Conservation (phyloP, 164 flowering plant species). For the Dillenia suffruticosa region DNA sequence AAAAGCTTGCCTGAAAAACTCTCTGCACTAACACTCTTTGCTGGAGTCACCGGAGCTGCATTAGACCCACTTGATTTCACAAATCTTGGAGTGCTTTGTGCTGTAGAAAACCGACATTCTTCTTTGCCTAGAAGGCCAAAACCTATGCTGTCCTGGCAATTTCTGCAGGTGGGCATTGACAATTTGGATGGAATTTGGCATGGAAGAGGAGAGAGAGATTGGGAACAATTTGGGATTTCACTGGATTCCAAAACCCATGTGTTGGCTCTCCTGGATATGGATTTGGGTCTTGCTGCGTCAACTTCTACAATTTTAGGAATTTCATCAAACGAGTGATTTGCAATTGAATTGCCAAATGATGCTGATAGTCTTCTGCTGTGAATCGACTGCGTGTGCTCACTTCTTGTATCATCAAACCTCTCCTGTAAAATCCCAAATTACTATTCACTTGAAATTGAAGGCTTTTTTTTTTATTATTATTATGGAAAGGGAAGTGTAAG, state of each 20-base stretch:
- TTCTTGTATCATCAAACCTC: constrained; percentile 56
- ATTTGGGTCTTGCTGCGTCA: constrained; percentile 43
- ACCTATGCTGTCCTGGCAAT: constrained; percentile 18
- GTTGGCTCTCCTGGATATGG: constrained; percentile 37
- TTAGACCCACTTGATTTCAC: constrained; percentile 15
- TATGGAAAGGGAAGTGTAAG: too few species aligned
- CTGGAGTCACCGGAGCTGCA: constrained; percentile 25
- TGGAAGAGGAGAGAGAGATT: constrained; percentile 27
- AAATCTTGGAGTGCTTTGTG: constrained; percentile 54
- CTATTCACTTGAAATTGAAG: too few species aligned
- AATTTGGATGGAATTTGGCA: constrained; percentile 18
- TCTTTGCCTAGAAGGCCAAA: constrained; percentile 37
- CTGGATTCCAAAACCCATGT: constrained; percentile 20
- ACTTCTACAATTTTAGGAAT: constrained; percentile 58
- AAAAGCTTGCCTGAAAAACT: constrained; percentile 15
- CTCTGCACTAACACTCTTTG: constrained; percentile 37
- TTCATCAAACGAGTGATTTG: constrained; percentile 21
- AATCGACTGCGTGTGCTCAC: constrained; percentile 44
- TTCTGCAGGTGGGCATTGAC: constrained; percentile 21
- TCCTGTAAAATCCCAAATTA: constrained; percentile 32
- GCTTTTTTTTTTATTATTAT: too few species aligned
- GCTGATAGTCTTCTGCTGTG: constrained; percentile 72
- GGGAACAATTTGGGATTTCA: constrained; percentile 24
- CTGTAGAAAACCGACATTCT: constrained; percentile 39
- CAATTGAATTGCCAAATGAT: constrained; percentile 30